Percentiles rank a stretch among this genome's conserved stretches.
phyloP scores from a whole-genome alignment of 257 asterid genomes.

The Gynochthodes officinalis region DNA sequence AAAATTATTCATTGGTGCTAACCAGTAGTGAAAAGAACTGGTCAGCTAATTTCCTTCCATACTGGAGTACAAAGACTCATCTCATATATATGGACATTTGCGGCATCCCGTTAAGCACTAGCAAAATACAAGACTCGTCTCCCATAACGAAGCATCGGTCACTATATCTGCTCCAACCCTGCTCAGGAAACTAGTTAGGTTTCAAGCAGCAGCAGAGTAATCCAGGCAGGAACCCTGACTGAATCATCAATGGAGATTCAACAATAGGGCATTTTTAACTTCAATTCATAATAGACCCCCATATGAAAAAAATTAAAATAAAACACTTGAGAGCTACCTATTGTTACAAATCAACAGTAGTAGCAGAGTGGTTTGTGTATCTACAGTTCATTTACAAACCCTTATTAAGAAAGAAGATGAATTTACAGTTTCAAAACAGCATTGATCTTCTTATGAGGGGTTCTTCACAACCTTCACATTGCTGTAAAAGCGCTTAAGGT shows the following conservation, averaged over 20 bases:
- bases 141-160: neutral
- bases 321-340: neutral
- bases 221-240: neutral
- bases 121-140: too few relatives aligned
- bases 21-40: neutral
- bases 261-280: too few relatives aligned
- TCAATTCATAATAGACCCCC: neutral
- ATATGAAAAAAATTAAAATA: too few relatives aligned
- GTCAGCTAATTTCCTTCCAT: neutral
- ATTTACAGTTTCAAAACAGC: slow-evolving; percentile 6
- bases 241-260: neutral
- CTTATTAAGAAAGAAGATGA: neutral
- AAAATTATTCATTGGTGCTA: neutral
- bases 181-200: neutral
- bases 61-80: neutral
- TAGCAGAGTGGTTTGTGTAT: neutral
- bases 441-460: slow-evolving; percentile 38
- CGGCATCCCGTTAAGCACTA: too few relatives aligned
- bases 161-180: neutral
- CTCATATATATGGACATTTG: neutral
- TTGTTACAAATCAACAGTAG: neutral
- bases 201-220: neutral
- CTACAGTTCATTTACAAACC: slow-evolving; percentile 22
- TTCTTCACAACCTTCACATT: slow-evolving; percentile 73
- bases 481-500: slow-evolving; percentile 84